Percentiles rank a stretch among this genome's conserved stretches.
phyloP scores from a whole-genome alignment of 805 yeast species.

The Tetrapisispora iriomotensis region DNA sequence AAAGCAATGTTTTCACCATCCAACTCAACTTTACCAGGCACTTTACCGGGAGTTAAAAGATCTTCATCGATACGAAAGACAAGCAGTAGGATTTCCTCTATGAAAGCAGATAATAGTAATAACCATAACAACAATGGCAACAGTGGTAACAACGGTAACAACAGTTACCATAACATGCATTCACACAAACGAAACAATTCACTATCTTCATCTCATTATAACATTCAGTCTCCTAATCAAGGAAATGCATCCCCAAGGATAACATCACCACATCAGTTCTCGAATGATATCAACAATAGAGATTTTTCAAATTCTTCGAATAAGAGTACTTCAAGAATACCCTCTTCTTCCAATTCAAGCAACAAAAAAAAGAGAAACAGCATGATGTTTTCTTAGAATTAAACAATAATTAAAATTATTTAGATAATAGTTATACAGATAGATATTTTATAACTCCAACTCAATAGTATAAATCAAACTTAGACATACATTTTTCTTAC shows the following conservation, averaged over 20 bases:
- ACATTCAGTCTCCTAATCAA: neutral
- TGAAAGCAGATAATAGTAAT: neutral
- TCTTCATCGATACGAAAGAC: constrained; percentile 7
- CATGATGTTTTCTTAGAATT: constrained; percentile 1
- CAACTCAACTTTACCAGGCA: constrained; percentile 17
- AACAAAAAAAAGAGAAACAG: constrained; percentile 6
- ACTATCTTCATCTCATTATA: neutral
- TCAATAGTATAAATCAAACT: too few relatives aligned
- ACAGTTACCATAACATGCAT: too few relatives aligned
- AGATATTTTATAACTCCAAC: too few relatives aligned
- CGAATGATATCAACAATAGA: neutral
- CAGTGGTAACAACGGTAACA: neutral
- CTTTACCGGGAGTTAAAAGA: constrained; percentile 15
- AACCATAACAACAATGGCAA: neutral
- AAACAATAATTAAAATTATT: too few relatives aligned
- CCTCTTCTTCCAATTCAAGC: neutral
- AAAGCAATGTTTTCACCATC: constrained; percentile 7
- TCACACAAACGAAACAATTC: neutral
- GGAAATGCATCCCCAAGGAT: constrained; percentile 3
- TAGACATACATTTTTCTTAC: too few relatives aligned
- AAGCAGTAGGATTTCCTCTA: constrained; percentile 4
- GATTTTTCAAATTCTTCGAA: neutral
- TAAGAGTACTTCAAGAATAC: neutral
- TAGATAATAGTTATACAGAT: too few relatives aligned
- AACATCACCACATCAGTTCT: neutral